Conservation (phyloP, 2,329 filamentous ascomycete genomes). For the Aspergillus sp. region DNA sequence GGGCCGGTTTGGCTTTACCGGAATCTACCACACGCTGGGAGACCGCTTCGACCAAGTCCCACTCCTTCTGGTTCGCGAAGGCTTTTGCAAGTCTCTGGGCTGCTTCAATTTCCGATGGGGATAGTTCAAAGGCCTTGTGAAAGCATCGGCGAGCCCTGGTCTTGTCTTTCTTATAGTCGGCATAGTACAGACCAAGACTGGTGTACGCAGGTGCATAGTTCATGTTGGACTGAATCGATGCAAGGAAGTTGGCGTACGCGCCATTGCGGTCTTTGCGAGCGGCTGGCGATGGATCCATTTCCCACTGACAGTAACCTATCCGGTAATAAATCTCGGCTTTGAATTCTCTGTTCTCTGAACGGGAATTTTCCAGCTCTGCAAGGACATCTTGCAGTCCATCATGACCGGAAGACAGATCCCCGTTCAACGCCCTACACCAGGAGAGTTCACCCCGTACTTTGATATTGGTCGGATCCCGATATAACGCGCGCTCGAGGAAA, state of each 20-base stretch:
- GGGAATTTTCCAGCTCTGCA: constrained; percentile 60
- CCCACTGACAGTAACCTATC: constrained; percentile 83
- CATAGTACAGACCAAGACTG: constrained; percentile 83
- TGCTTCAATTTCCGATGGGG: constrained; percentile 77
- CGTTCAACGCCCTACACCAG: constrained; percentile 85
- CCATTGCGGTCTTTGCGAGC: constrained; percentile 77
- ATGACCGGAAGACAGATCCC: constrained; percentile 67
- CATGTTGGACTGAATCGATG: constrained; percentile 78
- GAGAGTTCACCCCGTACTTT: constrained; percentile 82
- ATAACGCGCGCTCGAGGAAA: constrained; percentile 73
- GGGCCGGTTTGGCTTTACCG: constrained; percentile 84
- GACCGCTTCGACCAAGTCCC: constrained; percentile 93
- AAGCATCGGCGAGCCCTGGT: constrained; percentile 88
- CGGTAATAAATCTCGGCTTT: constrained; percentile 83
- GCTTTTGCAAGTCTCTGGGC: constrained; percentile 81
- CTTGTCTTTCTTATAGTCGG: constrained; percentile 84
- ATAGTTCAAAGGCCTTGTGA: constrained; percentile 93
- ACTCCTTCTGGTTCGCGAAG: constrained; percentile 88
- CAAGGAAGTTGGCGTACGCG: constrained; percentile 79
- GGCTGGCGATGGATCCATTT: constrained; percentile 68
- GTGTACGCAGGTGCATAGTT: constrained; percentile 91
- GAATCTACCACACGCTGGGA: constrained; percentile 89
- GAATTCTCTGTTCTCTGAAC: constrained; percentile 64
- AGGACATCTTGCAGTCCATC: constrained; percentile 70
- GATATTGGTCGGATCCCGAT: constrained; percentile 70